Evolutionary conservation across 2,329 filamentous ascomycete genomes (phyloP).

Genomic region (Nigrospora sphaerica): DNA sequence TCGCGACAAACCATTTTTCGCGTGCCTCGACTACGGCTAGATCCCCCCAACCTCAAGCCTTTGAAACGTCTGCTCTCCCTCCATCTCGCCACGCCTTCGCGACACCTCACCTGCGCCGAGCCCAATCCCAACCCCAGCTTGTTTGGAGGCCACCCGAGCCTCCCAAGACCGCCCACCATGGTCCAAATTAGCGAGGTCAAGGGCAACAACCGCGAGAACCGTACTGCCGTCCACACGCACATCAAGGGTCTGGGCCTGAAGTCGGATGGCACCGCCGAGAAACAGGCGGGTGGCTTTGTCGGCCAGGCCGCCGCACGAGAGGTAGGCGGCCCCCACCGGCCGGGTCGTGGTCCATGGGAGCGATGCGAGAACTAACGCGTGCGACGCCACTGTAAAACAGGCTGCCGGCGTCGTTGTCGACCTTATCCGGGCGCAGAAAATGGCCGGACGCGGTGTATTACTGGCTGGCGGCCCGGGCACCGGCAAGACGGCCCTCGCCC

Average conservation of each 20-base stretch:
- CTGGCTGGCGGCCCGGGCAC: slow-evolving; percentile 92
- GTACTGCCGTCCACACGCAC: slow-evolving; percentile 94
- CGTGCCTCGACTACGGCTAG: too few species aligned
- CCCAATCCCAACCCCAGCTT: too few species aligned
- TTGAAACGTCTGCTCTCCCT: too few species aligned
- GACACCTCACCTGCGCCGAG: too few species aligned
- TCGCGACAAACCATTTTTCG: too few species aligned
- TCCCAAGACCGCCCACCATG: slow-evolving; percentile 42
- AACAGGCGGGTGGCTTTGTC: slow-evolving; percentile 75
- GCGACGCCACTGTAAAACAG: slow-evolving; percentile 31
- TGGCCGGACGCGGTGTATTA: slow-evolving; percentile 90
- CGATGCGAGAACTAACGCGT: neutral
- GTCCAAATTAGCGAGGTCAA: slow-evolving; percentile 93
- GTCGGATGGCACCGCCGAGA: slow-evolving; percentile 77
- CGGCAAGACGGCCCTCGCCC: slow-evolving; percentile 91
- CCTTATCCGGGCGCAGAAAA: slow-evolving; percentile 91
- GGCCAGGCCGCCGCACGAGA: slow-evolving; percentile 85
- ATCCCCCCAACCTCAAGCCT: too few species aligned
- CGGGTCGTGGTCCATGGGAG: neutral
- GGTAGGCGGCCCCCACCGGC: slow-evolving; percentile 39
- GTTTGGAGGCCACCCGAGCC: too few species aligned
- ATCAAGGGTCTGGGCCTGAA: slow-evolving; percentile 92
- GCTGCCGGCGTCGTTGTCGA: slow-evolving; percentile 95
- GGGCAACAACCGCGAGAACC: slow-evolving; percentile 88
- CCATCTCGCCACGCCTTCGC: too few species aligned